Evolutionary conservation across 73 alveolate genomes (phyloP), one percentile per base, ranked within the genome.

Genomic region (Strombidium stylifer): DNA sequence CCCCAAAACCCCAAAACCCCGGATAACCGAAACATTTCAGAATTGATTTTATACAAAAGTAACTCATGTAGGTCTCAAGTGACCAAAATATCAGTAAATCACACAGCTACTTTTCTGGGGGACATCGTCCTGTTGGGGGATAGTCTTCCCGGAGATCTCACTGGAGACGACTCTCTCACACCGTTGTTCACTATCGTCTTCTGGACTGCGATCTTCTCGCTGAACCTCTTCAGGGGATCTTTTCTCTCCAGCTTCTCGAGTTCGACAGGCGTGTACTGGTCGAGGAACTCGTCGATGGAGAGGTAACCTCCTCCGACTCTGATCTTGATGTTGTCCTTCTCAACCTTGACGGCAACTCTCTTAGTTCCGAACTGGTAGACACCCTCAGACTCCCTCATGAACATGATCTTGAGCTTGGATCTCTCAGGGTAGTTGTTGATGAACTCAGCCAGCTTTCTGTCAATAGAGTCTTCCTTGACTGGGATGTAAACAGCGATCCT

Each of bases 291-390:
- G 45, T 81, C 92, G 18, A 81, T 70, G 11, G 77, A 27, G 48
- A 81, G n/a, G 70, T 25, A 61, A 7, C 92, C 92, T 26, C 92
- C 92, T 26, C 92, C 92, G 16, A 81, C 84, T 45, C 92, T 58
- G 44, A 81, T 81, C 45, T 42, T 68, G 16, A 81, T 69, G 31
- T 73, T 70, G 23, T 79, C 92, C 39, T 81, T 73, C 25, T 81
- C 92, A 20, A 81, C 77, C 45, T 60, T 82, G 11, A 82, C 78
- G 48, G 36, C 73, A 44, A 82, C 81, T 28, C 75, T 59, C 51
- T 71, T 65, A 32, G 60, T 54, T 0, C 93, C 93, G 51, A 58
- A 81, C 25, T 46, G 41, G 61, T 81, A 81, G 34, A 81, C 47
- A 21, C 92, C 92, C 1, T 52, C 83, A 34, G 58, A 30, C 32